Conservation (phyloP, 805 yeast genomes). For the Saturnispora galanensis region DNA sequence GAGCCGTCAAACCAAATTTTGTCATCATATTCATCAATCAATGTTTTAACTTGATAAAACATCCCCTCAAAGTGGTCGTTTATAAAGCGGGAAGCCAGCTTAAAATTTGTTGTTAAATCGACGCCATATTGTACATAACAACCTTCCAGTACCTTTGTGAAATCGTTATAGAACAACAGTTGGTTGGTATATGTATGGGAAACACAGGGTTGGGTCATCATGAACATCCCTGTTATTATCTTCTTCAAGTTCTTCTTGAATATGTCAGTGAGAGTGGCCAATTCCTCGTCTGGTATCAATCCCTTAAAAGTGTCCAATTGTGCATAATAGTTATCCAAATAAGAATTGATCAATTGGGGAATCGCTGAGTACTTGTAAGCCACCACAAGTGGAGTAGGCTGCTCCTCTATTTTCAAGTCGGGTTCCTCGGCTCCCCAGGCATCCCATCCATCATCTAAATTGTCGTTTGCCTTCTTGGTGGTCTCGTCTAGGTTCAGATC, state of each 20-base stretch:
- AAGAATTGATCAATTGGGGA: constrained; percentile 11
- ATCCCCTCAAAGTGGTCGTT: constrained; percentile 7
- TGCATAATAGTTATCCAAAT: constrained; percentile 15
- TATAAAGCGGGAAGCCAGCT: constrained; percentile 17
- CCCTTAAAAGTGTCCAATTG: constrained; percentile 14
- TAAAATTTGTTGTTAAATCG: constrained; percentile 17
- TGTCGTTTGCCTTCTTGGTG: constrained; percentile 9
- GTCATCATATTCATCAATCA: constrained; percentile 15
- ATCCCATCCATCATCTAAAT: constrained; percentile 22
- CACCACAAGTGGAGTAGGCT: constrained; percentile 3
- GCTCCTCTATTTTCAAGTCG: constrained; percentile 9
- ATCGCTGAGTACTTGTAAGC: constrained; percentile 17
- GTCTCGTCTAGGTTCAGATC: constrained; percentile 6
- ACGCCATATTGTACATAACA: constrained; percentile 12
- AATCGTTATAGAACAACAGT: constrained; percentile 27
- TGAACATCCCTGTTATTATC: constrained; percentile 19
- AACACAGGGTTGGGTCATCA: constrained; percentile 17
- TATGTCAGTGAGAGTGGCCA: constrained; percentile 15
- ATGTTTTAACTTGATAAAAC: constrained; percentile 4
- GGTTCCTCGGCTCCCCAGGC: constrained; percentile 12
- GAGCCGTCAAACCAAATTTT: constrained; percentile 12
- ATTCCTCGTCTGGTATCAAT: constrained; percentile 8
- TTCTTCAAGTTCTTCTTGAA: constrained; percentile 23
- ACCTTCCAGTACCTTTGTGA: constrained; percentile 18
- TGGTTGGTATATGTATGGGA: constrained; percentile 16